Evolutionary conservation across 768 basidiomycete species (phyloP), one percentile per base, ranked within the genome.

Genomic region (Saitozyma sp.): DNA sequence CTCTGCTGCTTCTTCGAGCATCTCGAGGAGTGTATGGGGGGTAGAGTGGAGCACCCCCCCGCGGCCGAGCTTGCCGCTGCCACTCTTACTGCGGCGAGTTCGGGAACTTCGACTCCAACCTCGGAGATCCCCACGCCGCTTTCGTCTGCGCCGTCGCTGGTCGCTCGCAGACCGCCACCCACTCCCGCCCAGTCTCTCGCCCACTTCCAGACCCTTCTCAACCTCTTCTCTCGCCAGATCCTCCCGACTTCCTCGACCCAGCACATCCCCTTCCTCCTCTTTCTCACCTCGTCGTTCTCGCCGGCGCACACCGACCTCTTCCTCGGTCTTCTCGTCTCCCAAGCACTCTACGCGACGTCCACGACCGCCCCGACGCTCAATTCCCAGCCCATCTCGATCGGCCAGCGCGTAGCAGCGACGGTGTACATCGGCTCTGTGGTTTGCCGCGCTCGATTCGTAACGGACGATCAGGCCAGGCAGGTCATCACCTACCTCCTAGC

Each of bases 191-290:
- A 73, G 81, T 40, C 84, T 83, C 29, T 84, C 7, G 76, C 85
- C 1, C 90, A 91, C 68, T 98, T 98, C 78, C 85, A 90, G 69
- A 85, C 89, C 38, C 87, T 99, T 17, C 86, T 99, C 55, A 87
- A 89, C 66, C 92, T 97, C 66, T 99, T 99, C 73, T 92, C 96
- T 77, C 87, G 91, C 46, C 88, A 88, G 43, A 92, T 99, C 75
- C 85, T 99, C 54, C 89, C 88, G 45, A 98, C 96, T 2, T 96
- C 96, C 82, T 93, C 94, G 73, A 96, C 93, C 0, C 90, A 94
- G 45, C 96, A 98, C 79, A 93, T 92, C 13, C 96, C 98, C 72
- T 99, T 99, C 81, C 85, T 99, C 63, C 73, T 98, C 51, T 99
- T 99, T 83, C 96, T 92, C 87, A 92, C 88, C 74, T 85, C 93